Evolutionary conservation across 345 rosid genomes (phyloP).

Genomic region (Turritis glabra): DNA sequence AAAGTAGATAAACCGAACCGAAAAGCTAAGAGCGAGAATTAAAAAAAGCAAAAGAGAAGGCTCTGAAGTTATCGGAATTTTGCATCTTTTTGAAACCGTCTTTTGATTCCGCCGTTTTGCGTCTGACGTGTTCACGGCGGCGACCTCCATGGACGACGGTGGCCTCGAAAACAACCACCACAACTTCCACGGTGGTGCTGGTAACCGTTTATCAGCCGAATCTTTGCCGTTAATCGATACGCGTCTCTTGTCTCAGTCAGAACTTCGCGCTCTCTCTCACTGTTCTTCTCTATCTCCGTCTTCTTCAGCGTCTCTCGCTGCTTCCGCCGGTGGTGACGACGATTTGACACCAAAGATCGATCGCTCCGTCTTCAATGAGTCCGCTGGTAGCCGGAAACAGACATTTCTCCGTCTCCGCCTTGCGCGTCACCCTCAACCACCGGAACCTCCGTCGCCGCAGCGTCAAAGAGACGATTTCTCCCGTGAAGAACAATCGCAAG

Average conservation of each 20-base stretch:
- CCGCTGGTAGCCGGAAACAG: constrained; percentile 93
- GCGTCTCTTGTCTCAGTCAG: constrained; percentile 65
- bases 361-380: constrained; percentile 89
- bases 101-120: constrained; percentile 1
- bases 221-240: constrained; percentile 64
- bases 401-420: constrained; percentile 90
- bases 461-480: constrained; percentile 33
- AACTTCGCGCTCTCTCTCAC: constrained; percentile 63
- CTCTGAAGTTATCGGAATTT: not conserved
- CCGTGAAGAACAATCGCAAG: constrained; percentile 50
- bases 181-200: not conserved
- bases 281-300: constrained; percentile 57
- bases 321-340: constrained; percentile 43
- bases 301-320: constrained; percentile 42
- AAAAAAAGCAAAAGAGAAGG: not conserved
- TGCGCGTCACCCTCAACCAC: constrained; percentile 48
- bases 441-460: constrained; percentile 37
- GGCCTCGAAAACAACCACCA: constrained; percentile 24
- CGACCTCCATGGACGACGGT: constrained; percentile 37
- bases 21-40: constrained; percentile 16
- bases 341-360: constrained; percentile 72
- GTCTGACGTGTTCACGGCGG: constrained; percentile 45
- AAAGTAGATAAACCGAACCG: constrained; percentile 12
- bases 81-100: constrained; percentile 22
- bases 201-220: constrained; percentile 36